Evolutionary conservation across 768 basidiomycete genomes (phyloP).

Genomic region (Mycena floridula): DNA sequence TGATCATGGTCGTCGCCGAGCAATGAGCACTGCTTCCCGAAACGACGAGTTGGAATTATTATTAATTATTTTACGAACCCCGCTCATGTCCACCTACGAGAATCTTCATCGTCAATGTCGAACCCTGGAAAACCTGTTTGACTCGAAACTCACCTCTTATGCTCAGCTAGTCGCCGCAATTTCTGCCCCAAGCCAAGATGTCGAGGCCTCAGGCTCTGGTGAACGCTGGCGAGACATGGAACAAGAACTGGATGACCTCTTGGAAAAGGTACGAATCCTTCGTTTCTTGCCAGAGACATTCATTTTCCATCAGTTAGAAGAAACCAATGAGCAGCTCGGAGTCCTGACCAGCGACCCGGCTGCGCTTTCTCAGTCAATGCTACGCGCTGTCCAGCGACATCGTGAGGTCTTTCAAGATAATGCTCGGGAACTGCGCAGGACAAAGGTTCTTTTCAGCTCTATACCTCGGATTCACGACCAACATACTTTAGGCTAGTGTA

Average conservation of each 20-base stretch:
- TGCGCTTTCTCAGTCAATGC: constrained; percentile 74
- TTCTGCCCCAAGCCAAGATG: constrained; percentile 46
- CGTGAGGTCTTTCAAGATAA: constrained; percentile 88
- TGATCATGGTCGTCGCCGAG: too few species aligned
- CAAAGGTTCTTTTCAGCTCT: constrained; percentile 60
- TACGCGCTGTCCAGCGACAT: constrained; percentile 87
- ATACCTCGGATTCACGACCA: neutral
- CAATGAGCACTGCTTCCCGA: too few species aligned
- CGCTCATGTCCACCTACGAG: constrained; percentile 74
- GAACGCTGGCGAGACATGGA: constrained; percentile 82
- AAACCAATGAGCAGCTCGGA: constrained; percentile 79
- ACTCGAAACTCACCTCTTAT: constrained; percentile 87
- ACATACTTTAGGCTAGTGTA: constrained; percentile 57
- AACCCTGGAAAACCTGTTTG: constrained; percentile 89
- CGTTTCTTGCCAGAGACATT: constrained; percentile 4
- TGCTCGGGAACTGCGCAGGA: constrained; percentile 75
- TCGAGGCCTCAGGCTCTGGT: constrained; percentile 65
- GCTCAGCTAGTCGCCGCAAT: constrained; percentile 74
- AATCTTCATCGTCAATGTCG: constrained; percentile 86
- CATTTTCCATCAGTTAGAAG: constrained; percentile 55
- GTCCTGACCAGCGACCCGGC: constrained; percentile 62
- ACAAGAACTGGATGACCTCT: constrained; percentile 76
- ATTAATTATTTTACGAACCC: too few species aligned
- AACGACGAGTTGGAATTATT: too few species aligned
- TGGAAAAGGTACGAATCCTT: constrained; percentile 61